phyloP scores from a whole-genome alignment of 495 filamentous ascomycete species.

The Aspergillus cavernicola region DNA sequence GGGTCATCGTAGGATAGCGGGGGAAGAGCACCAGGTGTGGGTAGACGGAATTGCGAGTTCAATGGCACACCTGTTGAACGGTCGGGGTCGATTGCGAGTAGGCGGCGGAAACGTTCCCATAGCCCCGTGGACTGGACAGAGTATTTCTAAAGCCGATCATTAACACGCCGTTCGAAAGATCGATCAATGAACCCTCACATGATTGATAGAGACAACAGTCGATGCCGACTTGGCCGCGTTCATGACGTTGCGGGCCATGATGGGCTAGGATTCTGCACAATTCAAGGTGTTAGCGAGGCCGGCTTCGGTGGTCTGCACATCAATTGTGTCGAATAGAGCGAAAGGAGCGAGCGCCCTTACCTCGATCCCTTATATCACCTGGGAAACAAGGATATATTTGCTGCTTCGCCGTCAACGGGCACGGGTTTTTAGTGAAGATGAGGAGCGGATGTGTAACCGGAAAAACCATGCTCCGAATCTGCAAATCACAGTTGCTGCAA shows the following conservation, averaged over 20 bases:
- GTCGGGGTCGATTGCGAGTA: conserved; percentile 78
- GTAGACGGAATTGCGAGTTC: conserved; percentile 88
- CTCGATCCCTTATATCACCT: not conserved
- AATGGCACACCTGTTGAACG: conserved; percentile 89
- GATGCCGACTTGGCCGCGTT: conserved; percentile 44
- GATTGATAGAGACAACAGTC: conserved; percentile 34
- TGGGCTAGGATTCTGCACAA: conserved; percentile 24
- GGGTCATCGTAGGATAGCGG: conserved; percentile 82
- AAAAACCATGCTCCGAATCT: not conserved
- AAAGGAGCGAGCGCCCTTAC: not conserved
- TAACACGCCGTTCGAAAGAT: not conserved
- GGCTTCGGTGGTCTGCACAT: not conserved
- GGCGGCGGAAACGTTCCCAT: conserved; percentile 78
- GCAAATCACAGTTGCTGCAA: not conserved
- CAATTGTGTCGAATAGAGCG: not conserved
- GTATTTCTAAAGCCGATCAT: conserved; percentile 71
- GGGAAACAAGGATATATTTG: not conserved
- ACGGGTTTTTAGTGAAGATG: not conserved
- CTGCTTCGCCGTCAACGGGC: not conserved
- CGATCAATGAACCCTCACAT: conserved; percentile 20
- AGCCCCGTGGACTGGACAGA: conserved; percentile 88
- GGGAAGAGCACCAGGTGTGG: conserved; percentile 74
- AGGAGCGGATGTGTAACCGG: not conserved
- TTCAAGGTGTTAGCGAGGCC: conserved; percentile 6
- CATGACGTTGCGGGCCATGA: conserved; percentile 40